phyloP scores from a whole-genome alignment of 352 stramenopile species.

The Blastocystis sp. region DNA sequence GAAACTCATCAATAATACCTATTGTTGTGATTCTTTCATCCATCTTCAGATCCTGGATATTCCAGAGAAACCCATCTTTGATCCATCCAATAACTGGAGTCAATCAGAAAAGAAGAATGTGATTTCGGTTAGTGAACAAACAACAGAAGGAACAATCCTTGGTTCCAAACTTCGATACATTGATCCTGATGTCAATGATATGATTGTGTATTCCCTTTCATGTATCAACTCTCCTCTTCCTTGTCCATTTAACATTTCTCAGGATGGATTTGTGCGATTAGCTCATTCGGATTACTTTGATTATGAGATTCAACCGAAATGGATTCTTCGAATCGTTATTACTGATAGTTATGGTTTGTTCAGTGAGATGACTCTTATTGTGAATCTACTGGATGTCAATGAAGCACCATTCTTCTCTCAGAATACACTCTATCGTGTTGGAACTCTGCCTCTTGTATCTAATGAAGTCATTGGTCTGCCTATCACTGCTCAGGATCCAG shows the following conservation, averaged over 20 bases:
- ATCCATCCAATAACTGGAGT: not conserved
- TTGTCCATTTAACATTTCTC: conserved; percentile 2
- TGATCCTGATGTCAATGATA: conserved; percentile 3
- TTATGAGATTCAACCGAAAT: not conserved
- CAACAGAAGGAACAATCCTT: not conserved
- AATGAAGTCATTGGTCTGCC: not conserved
- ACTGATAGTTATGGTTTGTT: not conserved
- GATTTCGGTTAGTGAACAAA: not conserved
- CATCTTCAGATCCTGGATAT: conserved; percentile 4
- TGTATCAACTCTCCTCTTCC: not conserved
- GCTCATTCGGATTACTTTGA: not conserved
- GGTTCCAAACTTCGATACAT: not conserved
- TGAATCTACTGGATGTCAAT: not conserved
- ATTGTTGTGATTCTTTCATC: not conserved
- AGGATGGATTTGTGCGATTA: not conserved
- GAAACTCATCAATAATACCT: not conserved
- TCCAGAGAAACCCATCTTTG: not conserved
- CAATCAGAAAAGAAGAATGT: not conserved
- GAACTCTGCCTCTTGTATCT: not conserved
- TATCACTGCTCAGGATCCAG: not conserved
- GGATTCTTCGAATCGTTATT: not conserved
- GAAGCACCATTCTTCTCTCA: not conserved
- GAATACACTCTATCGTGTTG: not conserved
- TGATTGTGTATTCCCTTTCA: not conserved
- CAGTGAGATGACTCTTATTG: not conserved